A percentile compares a stretch with the other conserved stretches of the same genome.
Conservation (phyloP, 208 protist genomes). For the Crithidia mellificae region DNA sequence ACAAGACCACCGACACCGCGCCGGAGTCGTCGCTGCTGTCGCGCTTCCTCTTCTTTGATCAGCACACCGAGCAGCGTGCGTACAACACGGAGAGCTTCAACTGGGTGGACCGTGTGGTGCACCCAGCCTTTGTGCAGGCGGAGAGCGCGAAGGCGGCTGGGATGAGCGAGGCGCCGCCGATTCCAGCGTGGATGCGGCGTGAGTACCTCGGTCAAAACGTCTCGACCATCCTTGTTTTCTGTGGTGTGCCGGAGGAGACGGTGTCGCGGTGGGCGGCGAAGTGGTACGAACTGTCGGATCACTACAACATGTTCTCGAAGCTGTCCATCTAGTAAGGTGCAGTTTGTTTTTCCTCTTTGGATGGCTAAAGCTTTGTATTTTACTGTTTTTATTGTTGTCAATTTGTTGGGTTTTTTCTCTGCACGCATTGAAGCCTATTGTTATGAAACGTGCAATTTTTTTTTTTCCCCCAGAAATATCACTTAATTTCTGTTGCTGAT, state of each 20-base stretch:
- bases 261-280: conserved; percentile 41
- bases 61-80: conserved; percentile 17
- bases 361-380: not conserved
- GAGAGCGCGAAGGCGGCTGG: conserved; percentile 45
- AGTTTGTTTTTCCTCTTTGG: not conserved
- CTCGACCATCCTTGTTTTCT: conserved; percentile 45
- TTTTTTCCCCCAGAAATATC: too few species aligned
- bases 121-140: conserved; percentile 74
- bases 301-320: conserved; percentile 88
- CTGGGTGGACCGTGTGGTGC: conserved; percentile 73
- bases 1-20: conserved; percentile 42
- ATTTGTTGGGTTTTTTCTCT: too few species aligned
- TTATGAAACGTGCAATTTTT: too few species aligned
- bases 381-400: too few species aligned
- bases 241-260: conserved; percentile 50
- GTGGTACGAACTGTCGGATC: conserved; percentile 73
- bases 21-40: conserved; percentile 36
- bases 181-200: conserved; percentile 87
- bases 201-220: conserved; percentile 86
- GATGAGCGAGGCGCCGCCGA: conserved; percentile 41
- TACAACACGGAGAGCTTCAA: conserved; percentile 63
- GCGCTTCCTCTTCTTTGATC: conserved; percentile 63
- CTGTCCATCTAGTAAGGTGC: conserved; percentile 31
- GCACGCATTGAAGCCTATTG: too few species aligned
- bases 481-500: too few species aligned